phyloP scores from a whole-genome alignment of 2,329 filamentous ascomycete genomes.

The Penicillium sp. region DNA sequence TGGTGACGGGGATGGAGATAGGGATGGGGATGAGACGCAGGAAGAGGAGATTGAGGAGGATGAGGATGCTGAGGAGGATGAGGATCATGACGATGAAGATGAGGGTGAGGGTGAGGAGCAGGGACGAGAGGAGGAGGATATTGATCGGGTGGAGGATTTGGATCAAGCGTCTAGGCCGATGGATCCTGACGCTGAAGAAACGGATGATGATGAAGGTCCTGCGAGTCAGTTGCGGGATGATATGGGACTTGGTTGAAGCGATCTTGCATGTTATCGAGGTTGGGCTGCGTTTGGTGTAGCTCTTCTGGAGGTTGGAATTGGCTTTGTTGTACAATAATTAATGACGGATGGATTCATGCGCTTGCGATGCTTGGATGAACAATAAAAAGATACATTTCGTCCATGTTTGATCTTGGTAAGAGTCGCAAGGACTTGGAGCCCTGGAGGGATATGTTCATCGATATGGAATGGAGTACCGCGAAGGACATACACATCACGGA shows the following conservation, averaged over 20 bases:
- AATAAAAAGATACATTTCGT: too few relatives aligned
- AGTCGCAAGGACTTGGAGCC: neutral
- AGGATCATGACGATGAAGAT: conserved; percentile 19
- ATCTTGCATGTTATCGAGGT: neutral
- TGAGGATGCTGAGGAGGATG: conserved; percentile 22
- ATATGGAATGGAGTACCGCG: too few relatives aligned
- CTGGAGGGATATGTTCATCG: neutral
- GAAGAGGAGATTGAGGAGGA: conserved; percentile 26
- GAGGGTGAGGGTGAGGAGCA: conserved; percentile 18
- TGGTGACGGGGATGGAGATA: conserved; percentile 6
- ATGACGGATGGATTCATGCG: conserved; percentile 17
- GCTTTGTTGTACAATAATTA: conserved; percentile 18
- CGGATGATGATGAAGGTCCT: conserved; percentile 30
- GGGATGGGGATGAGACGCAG: conserved; percentile 19
- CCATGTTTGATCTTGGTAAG: too few relatives aligned
- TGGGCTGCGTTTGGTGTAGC: neutral
- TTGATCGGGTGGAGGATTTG: conserved; percentile 36
- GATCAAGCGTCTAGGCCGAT: conserved; percentile 26
- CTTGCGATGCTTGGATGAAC: too few relatives aligned
- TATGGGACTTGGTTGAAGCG: conserved; percentile 25
- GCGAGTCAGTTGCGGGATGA: conserved; percentile 30
- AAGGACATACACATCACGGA: too few relatives aligned
- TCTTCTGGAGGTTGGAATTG: neutral
- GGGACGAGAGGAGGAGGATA: conserved; percentile 28
- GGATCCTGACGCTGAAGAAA: conserved; percentile 34